Percentiles rank a stretch among this genome's conserved stretches.
Evolutionary conservation across 2,329 filamentous ascomycete genomes (phyloP).

Genomic region (Pseudomassariella vexata): DNA sequence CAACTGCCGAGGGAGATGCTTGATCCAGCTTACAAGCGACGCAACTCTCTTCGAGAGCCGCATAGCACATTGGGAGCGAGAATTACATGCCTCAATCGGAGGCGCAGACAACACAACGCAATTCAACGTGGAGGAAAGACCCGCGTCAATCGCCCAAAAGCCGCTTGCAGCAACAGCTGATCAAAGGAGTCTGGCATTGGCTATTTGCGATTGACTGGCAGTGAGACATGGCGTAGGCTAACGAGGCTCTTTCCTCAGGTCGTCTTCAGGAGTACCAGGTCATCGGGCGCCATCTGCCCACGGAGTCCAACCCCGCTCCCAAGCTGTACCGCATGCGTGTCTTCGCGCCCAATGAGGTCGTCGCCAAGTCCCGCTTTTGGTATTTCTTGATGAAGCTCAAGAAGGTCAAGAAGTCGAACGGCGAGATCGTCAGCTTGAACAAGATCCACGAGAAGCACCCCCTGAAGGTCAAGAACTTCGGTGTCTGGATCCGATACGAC

Average conservation of each 20-base stretch:
- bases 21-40: no score
- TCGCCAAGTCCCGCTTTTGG: constrained; percentile 99
- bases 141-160: no score
- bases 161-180: no score
- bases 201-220: no score
- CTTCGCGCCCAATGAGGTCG: constrained; percentile 95
- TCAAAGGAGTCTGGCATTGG: no score
- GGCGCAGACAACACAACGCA: no score
- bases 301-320: constrained; percentile 92
- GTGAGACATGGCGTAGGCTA: no score
- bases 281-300: constrained; percentile 98
- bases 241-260: constrained; percentile 54
- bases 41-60: no score
- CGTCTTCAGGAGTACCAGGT: constrained; percentile 99
- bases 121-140: no score
- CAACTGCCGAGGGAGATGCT: no score
- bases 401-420: constrained; percentile 99
- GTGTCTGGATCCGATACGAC: constrained; percentile 99
- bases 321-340: constrained; percentile 99
- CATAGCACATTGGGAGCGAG: no score
- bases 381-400: constrained; percentile 99
- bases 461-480: constrained; percentile 99
- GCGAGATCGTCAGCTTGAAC: constrained; percentile 98
- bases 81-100: no score
- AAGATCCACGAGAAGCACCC: constrained; percentile 99